Evolutionary conservation across 1,284 basidiomycete species (phyloP), one percentile per base, ranked within the genome.

Genomic region (Papiliotrema flavescens): DNA sequence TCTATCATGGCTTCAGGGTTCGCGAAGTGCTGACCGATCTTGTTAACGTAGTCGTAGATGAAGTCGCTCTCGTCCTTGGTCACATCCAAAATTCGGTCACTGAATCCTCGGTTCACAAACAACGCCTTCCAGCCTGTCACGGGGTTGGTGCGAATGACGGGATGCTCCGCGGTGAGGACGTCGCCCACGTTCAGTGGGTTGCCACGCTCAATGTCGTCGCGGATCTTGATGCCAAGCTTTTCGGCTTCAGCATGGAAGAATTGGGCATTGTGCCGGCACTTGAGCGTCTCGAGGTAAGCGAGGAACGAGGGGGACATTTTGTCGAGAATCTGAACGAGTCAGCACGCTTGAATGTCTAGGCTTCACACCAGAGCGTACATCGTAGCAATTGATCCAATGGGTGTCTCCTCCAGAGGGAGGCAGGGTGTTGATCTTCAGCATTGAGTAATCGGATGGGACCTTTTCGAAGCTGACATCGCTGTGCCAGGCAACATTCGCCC

Each of bases 401-500:
- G 79, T 80, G 52, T 79, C 78, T 23, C 78, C 78, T 2, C 78
- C 77, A 14, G 56, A 56, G 17, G 70, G 62, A 36, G 85, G 85
- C 14, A 85, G 69, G 1, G 81, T 84, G 67, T 84, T 81, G 65
- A 85, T 77, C 64, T 83, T 84, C 44, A 85, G 73, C 57, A 84
- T 80, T 2, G 83, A 80, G 64, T 85, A 88, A 68, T 86, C 84
- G 0, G 83, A 81, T 0, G 86, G 86, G 1, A 85, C 78, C 7
- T 73, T 78, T 69, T 88, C 87, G 62, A 87, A 89, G 0, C 83
- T 83, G 64, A 86, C 84, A 69, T 87, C 84, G 0, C 80, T 17
- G 43, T 70, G 68, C 60, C 61, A 68, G 20, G 65, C 67, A 24
- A 57, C 51, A 20, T 53, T 58, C 3, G 64, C 63, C 56, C 59